Base-by-base conservation (phyloP, 805 yeast species). In the Torulaspora delbrueckii region DNA sequence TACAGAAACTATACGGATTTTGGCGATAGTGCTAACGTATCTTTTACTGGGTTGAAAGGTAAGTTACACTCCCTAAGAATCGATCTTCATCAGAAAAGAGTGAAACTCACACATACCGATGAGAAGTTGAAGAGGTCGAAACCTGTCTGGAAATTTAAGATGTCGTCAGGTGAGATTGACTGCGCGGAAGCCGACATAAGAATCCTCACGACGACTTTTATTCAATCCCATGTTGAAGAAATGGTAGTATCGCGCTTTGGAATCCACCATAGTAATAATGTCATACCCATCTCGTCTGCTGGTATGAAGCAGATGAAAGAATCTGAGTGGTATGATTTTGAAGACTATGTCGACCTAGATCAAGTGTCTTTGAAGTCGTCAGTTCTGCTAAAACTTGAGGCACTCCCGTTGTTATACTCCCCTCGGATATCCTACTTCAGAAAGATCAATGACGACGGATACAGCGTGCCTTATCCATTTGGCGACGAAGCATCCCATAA, bases 281-380 rank as follows among this genome's bases (percentile, higher is more conserved):
- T 53, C 24, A 24, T 26, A 8, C 37, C 42, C 16, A 12, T 23
- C 6, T 42, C 43, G 2, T 42, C 51, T 3, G 46, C 40, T 8
- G 39, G 27, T 25, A 33, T 34, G 13, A 37, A 35, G n/a, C 40
- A 41, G 12, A 16, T 42, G 25, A 28, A 37, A n/a, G 39, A 47
- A 28, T 52, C 63, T 4, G 57, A 66, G 2, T 89, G 96, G 96
- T 70, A 78, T 39, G 95, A 88, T 57, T 65, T 71, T 18, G 84
- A 84, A 46, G 96, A 89, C 60, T 89, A 77, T 54, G 68, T 77
- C 8, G 96, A 89, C 54, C 58, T 88, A 35, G 86, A 84, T 48
- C 67, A 73, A 40, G 60, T 71, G 8, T 73, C 76, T 4, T 53
- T 70, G 1, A 61, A 68, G 4, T 68, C 58, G 48, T 69, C 53